A percentile compares a stretch with the other conserved stretches of the same genome.
phyloP scores from a whole-genome alignment of 1,139 yeast species.

The Yamadazyma kanchanaburiensis region DNA sequence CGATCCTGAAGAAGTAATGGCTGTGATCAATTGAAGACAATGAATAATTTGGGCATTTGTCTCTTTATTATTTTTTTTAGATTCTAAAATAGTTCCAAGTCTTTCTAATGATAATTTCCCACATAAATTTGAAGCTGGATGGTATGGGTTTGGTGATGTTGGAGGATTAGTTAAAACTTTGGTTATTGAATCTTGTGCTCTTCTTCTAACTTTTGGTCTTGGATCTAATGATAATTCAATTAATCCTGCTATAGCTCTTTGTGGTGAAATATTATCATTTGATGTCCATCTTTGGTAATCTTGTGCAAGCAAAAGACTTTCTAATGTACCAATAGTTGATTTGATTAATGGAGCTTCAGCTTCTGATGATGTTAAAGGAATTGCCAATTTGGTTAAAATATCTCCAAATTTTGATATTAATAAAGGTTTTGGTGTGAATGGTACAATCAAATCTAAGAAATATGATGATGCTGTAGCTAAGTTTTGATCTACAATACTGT shows the following conservation, averaged over 20 bases:
- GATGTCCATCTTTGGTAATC: conserved; percentile 72
- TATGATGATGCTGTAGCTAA: conserved; percentile 78
- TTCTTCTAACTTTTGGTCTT: conserved; percentile 93
- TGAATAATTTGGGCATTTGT: conserved; percentile 64
- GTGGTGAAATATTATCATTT: conserved; percentile 62
- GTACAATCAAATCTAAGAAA: conserved; percentile 75
- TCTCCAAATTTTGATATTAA: conserved; percentile 72
- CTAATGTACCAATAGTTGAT: conserved; percentile 84
- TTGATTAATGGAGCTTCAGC: conserved; percentile 84
- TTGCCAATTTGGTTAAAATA: conserved; percentile 76
- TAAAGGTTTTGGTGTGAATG: conserved; percentile 66
- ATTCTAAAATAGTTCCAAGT: conserved; percentile 42
- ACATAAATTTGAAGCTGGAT: conserved; percentile 68
- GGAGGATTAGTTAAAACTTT: conserved; percentile 68
- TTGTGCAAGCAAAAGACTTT: conserved; percentile 74
- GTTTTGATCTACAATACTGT: conserved; percentile 51
- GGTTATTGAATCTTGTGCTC: conserved; percentile 85
- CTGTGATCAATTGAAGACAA: conserved; percentile 66
- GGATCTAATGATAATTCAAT: conserved; percentile 80
- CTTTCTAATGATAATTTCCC: conserved; percentile 66
- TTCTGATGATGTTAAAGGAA: conserved; percentile 64
- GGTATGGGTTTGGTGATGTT: conserved; percentile 74
- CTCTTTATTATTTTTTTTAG: conserved; percentile 39
- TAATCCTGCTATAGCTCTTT: conserved; percentile 77
- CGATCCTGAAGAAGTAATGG: conserved; percentile 68